Percentiles rank a stretch among this genome's conserved stretches.
These are phyloP conservation scores for Sugiyamaella marilandica DNA, from an alignment of 805 yeast species.

Conservation along the genomic window DNA sequence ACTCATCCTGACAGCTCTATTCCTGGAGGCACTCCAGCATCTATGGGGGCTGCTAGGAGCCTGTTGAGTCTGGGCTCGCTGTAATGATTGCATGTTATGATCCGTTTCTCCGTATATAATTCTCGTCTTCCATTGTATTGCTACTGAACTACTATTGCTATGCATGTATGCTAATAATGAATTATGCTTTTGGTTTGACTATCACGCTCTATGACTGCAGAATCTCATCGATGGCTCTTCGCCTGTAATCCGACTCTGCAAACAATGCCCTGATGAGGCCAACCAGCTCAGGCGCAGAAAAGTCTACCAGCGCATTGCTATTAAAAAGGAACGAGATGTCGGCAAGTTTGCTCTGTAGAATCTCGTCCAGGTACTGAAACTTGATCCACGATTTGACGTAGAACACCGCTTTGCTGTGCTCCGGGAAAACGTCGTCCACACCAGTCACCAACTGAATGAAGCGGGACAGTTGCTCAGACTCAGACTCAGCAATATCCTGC, in stretches of 20 bases:
- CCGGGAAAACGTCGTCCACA: conserved; percentile 17
- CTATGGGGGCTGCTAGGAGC: conserved; percentile 22
- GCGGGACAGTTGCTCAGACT: conserved; percentile 22
- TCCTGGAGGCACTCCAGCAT: conserved; percentile 14
- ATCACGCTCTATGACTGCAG: not conserved
- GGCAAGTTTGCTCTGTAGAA: conserved; percentile 31
- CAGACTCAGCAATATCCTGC: conserved; percentile 31
- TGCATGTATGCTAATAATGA: not conserved
- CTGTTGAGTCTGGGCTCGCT: conserved; percentile 17
- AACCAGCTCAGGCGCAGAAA: conserved; percentile 29
- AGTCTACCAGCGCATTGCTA: conserved; percentile 31
- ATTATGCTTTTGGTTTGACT: not conserved
- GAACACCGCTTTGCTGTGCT: conserved; percentile 19
- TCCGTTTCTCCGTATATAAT: not conserved
- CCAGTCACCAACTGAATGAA: conserved; percentile 14
- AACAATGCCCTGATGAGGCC: conserved; percentile 32
- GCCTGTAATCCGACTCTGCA: conserved; percentile 31
- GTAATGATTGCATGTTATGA: conserved; percentile 4
- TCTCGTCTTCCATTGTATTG: not conserved
- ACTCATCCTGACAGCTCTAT: not conserved
- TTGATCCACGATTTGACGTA: conserved; percentile 37
- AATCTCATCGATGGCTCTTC: conserved; percentile 24
- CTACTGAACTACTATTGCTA: too few relatives aligned
- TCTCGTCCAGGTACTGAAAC: conserved; percentile 31
- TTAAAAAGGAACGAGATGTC: conserved; percentile 28